These are phyloP conservation scores for Thraustochytrium striatum DNA, from an alignment of 352 stramenopile genomes.

Conservation along the genomic window DNA sequence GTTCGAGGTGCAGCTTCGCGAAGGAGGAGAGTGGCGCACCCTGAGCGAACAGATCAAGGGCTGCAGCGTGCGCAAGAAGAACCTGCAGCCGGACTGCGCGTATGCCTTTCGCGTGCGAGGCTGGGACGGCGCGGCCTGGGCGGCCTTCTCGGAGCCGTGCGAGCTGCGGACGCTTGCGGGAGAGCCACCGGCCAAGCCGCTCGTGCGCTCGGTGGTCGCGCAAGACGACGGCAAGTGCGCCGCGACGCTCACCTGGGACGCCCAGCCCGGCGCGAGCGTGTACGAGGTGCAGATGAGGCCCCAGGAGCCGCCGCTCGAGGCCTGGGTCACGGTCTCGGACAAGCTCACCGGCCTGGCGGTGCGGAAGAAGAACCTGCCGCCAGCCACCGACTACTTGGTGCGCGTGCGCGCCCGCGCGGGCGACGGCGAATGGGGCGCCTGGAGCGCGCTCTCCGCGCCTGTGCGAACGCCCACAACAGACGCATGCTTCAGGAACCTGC, in stretches of 20 bases:
- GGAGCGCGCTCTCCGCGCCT: neutral
- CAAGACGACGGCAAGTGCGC: constrained; percentile 38
- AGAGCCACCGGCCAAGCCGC: neutral
- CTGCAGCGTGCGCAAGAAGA: constrained; percentile 24
- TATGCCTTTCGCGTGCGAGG: constrained; percentile 10
- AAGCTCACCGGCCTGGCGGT: constrained; percentile 10
- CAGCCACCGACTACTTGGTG: constrained; percentile 22
- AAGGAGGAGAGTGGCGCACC: constrained; percentile 17
- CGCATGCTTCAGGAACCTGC: constrained; percentile 5
- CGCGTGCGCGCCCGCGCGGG: neutral
- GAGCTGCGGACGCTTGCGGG: neutral
- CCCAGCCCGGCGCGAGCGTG: neutral
- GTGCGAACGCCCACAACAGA: neutral
- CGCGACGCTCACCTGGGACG: neutral
- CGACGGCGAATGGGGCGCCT: neutral
- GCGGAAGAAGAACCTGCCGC: constrained; percentile 28
- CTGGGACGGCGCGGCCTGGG: neutral
- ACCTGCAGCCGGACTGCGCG: neutral
- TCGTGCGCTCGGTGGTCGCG: neutral
- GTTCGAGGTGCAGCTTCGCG: constrained; percentile 24
- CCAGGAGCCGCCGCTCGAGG: neutral
- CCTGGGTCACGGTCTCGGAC: constrained; percentile 14
- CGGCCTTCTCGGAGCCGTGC: neutral
- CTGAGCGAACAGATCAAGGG: neutral
- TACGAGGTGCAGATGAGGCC: constrained; percentile 31